Evolutionary conservation across 1,284 basidiomycete genomes (phyloP).

Genomic region (Rhodotorula sp.): DNA sequence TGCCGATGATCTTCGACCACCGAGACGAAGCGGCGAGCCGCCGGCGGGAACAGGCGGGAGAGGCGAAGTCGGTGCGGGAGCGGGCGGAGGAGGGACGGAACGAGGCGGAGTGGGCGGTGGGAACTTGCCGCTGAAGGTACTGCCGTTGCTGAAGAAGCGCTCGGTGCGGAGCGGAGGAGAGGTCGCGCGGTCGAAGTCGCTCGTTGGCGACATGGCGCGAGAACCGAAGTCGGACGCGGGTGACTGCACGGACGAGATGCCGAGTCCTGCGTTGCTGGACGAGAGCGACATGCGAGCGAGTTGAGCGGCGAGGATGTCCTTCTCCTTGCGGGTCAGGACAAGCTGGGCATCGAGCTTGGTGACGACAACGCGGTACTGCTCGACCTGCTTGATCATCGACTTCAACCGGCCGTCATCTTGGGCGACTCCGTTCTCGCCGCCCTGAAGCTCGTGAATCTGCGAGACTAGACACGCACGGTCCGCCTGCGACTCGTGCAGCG

Average conservation of each 20-base stretch:
- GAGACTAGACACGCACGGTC: slow-evolving; percentile 48
- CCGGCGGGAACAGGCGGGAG: slow-evolving; percentile 42
- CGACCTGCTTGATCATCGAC: slow-evolving; percentile 68
- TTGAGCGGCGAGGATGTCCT: slow-evolving; percentile 33
- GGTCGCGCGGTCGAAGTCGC: slow-evolving; percentile 18
- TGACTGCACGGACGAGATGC: background rate
- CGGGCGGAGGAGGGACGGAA: slow-evolving; percentile 70
- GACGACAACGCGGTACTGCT: slow-evolving; percentile 68
- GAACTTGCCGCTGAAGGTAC: slow-evolving; percentile 59
- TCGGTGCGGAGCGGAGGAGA: slow-evolving; percentile 26
- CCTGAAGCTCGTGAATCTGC: slow-evolving; percentile 44
- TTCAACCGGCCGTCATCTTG: slow-evolving; percentile 47
- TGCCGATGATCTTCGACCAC: slow-evolving; percentile 20
- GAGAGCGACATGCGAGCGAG: slow-evolving; percentile 28
- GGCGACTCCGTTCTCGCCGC: slow-evolving; percentile 9
- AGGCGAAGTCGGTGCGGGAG: slow-evolving; percentile 62
- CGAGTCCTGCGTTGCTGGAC: slow-evolving; percentile 20
- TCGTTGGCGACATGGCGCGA: slow-evolving; percentile 23
- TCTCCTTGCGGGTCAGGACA: slow-evolving; percentile 56
- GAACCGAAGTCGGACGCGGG: slow-evolving; percentile 4
- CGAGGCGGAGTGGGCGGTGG: slow-evolving; percentile 87
- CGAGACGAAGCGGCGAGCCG: background rate
- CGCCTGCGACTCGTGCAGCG: slow-evolving; percentile 48
- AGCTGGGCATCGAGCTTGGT: slow-evolving; percentile 74
- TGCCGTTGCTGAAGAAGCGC: slow-evolving; percentile 25